Evolutionary conservation across 2,329 filamentous ascomycete species (phyloP).

Genomic region (Diaporthe nobilis): DNA sequence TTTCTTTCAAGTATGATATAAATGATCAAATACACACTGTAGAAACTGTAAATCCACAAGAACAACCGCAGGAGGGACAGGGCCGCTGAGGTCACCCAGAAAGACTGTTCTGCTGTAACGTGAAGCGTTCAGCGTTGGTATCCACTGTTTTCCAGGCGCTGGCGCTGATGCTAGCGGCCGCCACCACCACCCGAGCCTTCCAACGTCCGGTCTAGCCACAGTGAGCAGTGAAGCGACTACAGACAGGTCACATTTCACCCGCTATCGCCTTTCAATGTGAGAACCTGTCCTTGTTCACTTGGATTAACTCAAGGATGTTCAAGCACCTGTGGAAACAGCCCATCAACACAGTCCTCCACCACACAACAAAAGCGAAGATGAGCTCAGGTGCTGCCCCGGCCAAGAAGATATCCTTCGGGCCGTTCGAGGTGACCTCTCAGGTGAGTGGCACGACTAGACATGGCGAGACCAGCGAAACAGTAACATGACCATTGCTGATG

Average conservation of each 20-base stretch:
- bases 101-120: background rate
- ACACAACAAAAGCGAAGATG: slow-evolving; percentile 38
- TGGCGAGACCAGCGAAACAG: no score
- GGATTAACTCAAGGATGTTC: background rate
- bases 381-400: slow-evolving; percentile 29
- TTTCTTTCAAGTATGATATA: background rate
- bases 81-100: background rate
- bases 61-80: background rate
- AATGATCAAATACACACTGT: slow-evolving; percentile 4
- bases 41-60: background rate
- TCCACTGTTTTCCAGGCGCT: background rate
- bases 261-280: background rate
- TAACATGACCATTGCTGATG: slow-evolving; percentile 23
- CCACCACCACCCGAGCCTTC: background rate
- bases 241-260: background rate
- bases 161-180: background rate
- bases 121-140: background rate
- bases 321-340: background rate
- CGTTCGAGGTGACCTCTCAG: slow-evolving; percentile 82
- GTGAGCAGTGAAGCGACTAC: background rate
- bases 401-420: slow-evolving; percentile 75
- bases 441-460: slow-evolving; percentile 56
- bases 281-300: background rate
- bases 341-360: background rate
- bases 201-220: background rate